Evolutionary conservation across 2,329 filamentous ascomycete genomes (phyloP).

Genomic region (Madurella mycetomatis): DNA sequence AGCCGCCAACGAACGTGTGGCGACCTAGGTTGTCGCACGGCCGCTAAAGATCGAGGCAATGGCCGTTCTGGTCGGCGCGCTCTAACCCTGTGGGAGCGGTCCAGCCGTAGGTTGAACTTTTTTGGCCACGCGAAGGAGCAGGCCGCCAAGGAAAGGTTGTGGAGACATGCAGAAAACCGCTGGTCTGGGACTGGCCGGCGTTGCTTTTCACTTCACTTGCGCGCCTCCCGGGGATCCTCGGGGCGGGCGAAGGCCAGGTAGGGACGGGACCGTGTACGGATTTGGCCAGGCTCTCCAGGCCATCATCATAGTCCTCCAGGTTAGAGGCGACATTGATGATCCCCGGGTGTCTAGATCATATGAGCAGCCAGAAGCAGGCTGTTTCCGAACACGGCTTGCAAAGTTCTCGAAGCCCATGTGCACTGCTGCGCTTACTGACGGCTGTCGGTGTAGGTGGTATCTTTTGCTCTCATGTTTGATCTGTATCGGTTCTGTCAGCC

Average conservation of each 20-base stretch:
- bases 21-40: constrained; percentile 2
- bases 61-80: constrained; percentile 9
- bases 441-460: not conserved
- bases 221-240: not conserved
- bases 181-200: not conserved
- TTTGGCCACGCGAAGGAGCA: not conserved
- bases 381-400: too few species aligned
- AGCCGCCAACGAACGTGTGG: constrained; percentile 11
- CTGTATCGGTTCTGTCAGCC: not conserved
- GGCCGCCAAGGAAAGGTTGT: not conserved
- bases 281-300: too few species aligned
- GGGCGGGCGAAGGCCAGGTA: not conserved
- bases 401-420: not conserved
- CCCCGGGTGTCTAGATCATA: not conserved
- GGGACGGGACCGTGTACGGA: too few species aligned
- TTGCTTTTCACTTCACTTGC: too few species aligned
- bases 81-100: not conserved
- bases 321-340: not conserved
- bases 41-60: constrained; percentile 4
- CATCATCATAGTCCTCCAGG: too few species aligned
- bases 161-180: not conserved
- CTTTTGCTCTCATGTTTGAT: not conserved
- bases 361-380: not conserved
- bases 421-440: constrained; percentile 2
- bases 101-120: not conserved